These are phyloP conservation scores for Ceratobasidium sp. DNA, from an alignment of 1,284 basidiomycete species.

Conservation along the genomic window DNA sequence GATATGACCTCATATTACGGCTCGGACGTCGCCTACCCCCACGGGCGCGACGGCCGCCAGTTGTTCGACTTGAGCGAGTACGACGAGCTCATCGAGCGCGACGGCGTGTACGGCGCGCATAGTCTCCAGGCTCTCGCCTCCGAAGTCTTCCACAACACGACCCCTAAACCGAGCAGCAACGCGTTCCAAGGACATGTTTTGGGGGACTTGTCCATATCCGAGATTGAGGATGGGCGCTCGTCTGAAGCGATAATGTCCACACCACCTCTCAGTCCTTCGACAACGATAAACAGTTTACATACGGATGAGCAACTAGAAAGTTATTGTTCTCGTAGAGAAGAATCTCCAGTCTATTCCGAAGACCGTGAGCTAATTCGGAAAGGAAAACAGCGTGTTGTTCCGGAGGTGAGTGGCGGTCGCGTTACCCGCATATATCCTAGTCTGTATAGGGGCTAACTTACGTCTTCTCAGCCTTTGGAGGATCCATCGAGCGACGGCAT, in stretches of 20 bases:
- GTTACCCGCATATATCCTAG: neutral
- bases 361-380: slow-evolving; percentile 12
- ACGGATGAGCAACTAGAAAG: slow-evolving; percentile 5
- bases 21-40: neutral
- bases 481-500: too few species aligned
- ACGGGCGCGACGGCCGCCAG: neutral
- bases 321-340: neutral
- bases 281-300: slow-evolving; percentile 32
- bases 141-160: slow-evolving; percentile 11
- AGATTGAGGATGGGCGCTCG: neutral
- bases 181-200: neutral
- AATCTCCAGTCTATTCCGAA: neutral
- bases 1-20: slow-evolving; percentile 15
- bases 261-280: slow-evolving; percentile 29
- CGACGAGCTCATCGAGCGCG: slow-evolving; percentile 18
- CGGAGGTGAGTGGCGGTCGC: neutral
- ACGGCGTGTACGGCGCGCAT: neutral
- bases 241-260: slow-evolving; percentile 16
- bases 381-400: slow-evolving; percentile 21
- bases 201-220: neutral
- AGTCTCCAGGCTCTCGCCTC: slow-evolving; percentile 20
- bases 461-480: neutral
- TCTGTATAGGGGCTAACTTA: neutral
- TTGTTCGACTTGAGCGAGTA: neutral
- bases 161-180: slow-evolving; percentile 26